These are phyloP conservation scores for Apophysomyces variabilis DNA, from an alignment of 371 early-diverging fungal genomes.

Conservation along the genomic window DNA sequence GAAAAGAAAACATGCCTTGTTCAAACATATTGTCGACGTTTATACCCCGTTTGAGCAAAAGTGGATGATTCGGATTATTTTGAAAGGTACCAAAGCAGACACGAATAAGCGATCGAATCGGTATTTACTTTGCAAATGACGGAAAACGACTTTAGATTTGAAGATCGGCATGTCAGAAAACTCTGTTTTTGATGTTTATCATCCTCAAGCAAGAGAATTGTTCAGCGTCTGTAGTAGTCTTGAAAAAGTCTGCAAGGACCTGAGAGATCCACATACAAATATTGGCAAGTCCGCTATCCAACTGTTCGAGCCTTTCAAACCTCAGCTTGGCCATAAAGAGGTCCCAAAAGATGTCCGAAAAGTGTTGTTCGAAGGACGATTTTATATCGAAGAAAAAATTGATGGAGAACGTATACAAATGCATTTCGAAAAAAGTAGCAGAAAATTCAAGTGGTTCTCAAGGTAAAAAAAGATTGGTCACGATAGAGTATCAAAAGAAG, in stretches of 20 bases:
- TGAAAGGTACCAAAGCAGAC: conserved; percentile 55
- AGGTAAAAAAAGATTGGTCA: conserved; percentile 32
- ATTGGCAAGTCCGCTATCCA: conserved; percentile 37
- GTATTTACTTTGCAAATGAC: not conserved
- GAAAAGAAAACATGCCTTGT: conserved; percentile 40
- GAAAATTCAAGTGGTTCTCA: conserved; percentile 61
- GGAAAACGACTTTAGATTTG: conserved; percentile 48
- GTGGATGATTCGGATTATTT: conserved; percentile 77
- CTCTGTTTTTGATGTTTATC: conserved; percentile 64
- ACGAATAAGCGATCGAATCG: not conserved
- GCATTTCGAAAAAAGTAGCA: conserved; percentile 56
- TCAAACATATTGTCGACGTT: conserved; percentile 55
- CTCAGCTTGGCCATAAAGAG: conserved; percentile 54
- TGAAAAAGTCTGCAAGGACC: conserved; percentile 55
- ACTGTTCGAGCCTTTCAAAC: conserved; percentile 62
- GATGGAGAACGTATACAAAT: conserved; percentile 82
- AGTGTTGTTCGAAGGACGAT: conserved; percentile 48
- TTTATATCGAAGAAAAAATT: conserved; percentile 80
- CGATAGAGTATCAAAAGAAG: not conserved
- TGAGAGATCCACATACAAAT: conserved; percentile 43
- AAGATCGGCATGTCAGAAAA: conserved; percentile 75
- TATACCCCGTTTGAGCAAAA: conserved; percentile 72
- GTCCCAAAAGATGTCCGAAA: conserved; percentile 44
- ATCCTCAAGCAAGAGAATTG: conserved; percentile 67
- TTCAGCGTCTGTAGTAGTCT: conserved; percentile 69